Conservation (phyloP, 2,329 filamentous ascomycete genomes). For the Botrytis cinerea region DNA sequence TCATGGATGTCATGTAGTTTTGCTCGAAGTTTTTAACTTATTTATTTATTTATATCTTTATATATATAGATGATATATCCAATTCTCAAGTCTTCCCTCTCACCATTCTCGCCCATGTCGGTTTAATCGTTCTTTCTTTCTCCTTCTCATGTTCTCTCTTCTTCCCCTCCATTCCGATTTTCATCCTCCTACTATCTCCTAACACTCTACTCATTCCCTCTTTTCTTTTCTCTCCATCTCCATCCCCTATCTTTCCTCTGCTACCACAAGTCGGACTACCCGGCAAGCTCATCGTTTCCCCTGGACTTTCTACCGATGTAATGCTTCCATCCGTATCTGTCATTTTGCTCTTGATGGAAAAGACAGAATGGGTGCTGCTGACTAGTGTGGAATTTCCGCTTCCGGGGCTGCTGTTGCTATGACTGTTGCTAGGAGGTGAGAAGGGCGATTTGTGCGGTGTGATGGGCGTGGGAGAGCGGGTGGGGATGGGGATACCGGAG, state of each 20-base stretch:
- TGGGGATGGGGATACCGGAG: constrained; percentile 22
- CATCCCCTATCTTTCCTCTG: background rate
- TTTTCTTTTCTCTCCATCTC: no score
- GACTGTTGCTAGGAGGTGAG: background rate
- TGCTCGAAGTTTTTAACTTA: background rate
- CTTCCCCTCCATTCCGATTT: background rate
- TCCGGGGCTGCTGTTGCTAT: constrained; percentile 21
- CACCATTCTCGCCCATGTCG: constrained; percentile 26
- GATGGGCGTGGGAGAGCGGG: constrained; percentile 29
- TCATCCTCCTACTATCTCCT: background rate
- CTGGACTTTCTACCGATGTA: constrained; percentile 28
- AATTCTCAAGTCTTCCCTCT: background rate
- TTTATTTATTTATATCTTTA: background rate
- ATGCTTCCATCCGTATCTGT: constrained; percentile 29
- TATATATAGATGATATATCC: background rate
- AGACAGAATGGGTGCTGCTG: constrained; percentile 31
- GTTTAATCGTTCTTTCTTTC: constrained; percentile 19
- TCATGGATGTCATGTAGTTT: background rate
- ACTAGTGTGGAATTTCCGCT: constrained; percentile 30
- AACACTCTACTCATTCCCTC: background rate
- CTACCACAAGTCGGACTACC: constrained; percentile 25
- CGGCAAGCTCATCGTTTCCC: constrained; percentile 28
- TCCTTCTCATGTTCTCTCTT: background rate
- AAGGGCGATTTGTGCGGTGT: constrained; percentile 16
- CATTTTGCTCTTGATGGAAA: constrained; percentile 27